phyloP scores from a whole-genome alignment of 2,329 filamentous ascomycete genomes.

The Epichloe gansuensis region DNA sequence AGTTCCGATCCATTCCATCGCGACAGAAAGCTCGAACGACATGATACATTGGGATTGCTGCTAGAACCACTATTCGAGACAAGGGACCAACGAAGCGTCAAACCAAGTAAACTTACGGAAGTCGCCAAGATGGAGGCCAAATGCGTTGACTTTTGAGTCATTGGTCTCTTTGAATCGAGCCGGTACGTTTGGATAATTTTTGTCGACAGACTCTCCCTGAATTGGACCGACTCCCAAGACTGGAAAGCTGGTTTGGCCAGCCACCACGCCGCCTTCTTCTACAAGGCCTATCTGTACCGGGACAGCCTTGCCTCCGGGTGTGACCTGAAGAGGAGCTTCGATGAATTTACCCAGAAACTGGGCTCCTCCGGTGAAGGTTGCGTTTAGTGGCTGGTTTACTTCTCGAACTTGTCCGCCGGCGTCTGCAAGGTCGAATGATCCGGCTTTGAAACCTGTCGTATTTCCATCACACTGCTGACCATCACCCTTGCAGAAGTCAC shows the following conservation, averaged over 20 bases:
- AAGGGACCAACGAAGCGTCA: background rate
- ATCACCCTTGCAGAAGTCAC: background rate
- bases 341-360: background rate
- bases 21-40: no score
- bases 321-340: background rate
- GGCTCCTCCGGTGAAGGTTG: background rate
- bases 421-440: background rate
- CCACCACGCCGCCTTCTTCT: background rate
- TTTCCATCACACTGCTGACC: background rate
- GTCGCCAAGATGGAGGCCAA: background rate
- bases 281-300: background rate
- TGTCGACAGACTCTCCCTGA: background rate
- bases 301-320: background rate
- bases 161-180: background rate
- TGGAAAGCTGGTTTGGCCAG: background rate
- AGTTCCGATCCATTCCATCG: background rate
- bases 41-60: no score
- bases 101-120: background rate
- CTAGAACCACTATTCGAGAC: background rate
- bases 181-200: background rate
- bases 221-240: background rate
- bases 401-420: background rate
- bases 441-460: background rate
- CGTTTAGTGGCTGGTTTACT: background rate
- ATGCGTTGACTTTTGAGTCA: background rate